phyloP scores from a whole-genome alignment of 768 basidiomycete genomes.

The Lactifluus pinguis region DNA sequence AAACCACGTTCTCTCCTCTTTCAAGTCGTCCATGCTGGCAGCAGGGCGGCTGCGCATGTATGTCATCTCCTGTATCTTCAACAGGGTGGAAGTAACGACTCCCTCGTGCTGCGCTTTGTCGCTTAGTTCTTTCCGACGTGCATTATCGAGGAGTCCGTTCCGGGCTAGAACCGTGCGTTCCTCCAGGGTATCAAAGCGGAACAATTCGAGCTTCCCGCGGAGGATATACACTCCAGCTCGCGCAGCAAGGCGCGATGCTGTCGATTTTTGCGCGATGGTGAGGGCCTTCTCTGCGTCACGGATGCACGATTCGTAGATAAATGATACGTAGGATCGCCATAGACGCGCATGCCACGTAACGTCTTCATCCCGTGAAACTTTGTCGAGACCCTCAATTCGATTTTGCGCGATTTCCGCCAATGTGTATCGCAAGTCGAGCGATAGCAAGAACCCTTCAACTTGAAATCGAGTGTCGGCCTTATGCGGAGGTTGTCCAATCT shows the following conservation, averaged over 20 bases:
- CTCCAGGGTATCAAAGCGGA: slow-evolving; percentile 21
- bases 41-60: slow-evolving; percentile 23
- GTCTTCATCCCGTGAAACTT: neutral
- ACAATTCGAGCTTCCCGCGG: slow-evolving; percentile 24
- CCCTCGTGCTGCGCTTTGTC: neutral
- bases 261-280: slow-evolving; percentile 20
- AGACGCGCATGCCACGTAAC: slow-evolving; percentile 8
- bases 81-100: neutral
- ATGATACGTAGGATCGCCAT: slow-evolving; percentile 22
- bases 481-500: slow-evolving; percentile 30
- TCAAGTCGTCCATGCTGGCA: slow-evolving; percentile 10
- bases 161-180: slow-evolving; percentile 7
- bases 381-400: slow-evolving; percentile 18
- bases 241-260: slow-evolving; percentile 25
- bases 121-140: neutral
- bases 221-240: slow-evolving; percentile 19
- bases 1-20: slow-evolving; percentile 23
- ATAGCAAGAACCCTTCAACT: slow-evolving; percentile 29
- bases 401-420: slow-evolving; percentile 26
- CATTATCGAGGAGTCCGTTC: neutral
- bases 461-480: slow-evolving; percentile 28
- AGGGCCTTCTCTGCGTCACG: slow-evolving; percentile 23
- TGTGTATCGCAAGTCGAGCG: slow-evolving; percentile 29
- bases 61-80: neutral
- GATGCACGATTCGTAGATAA: slow-evolving; percentile 24